Evolutionary conservation across 2,329 filamentous ascomycete species (phyloP).

Genomic region (Xylaria sp.): DNA sequence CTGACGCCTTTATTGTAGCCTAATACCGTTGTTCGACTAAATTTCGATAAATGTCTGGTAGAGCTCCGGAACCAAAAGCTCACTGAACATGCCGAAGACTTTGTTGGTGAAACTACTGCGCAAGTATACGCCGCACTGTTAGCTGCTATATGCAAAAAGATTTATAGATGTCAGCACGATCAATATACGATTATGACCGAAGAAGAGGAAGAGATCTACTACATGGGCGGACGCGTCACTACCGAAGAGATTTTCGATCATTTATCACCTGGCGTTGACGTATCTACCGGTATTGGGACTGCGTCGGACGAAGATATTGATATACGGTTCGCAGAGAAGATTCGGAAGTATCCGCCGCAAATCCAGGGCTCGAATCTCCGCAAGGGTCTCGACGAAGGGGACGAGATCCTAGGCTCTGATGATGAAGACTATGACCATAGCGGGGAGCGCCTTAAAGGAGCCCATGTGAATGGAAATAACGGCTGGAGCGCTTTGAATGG

Average conservation of each 20-base stretch:
- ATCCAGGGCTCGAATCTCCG: slow-evolving; percentile 42
- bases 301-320: slow-evolving; percentile 54
- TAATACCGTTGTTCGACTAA: slow-evolving; percentile 79
- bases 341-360: slow-evolving; percentile 54
- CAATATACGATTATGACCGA: slow-evolving; percentile 61
- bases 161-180: slow-evolving; percentile 72
- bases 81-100: slow-evolving; percentile 75
- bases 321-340: slow-evolving; percentile 60
- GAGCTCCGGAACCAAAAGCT: slow-evolving; percentile 83
- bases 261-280: slow-evolving; percentile 63
- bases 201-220: slow-evolving; percentile 52
- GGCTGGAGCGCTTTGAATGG: slow-evolving; percentile 42
- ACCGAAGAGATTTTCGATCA: slow-evolving; percentile 67
- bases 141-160: slow-evolving; percentile 73
- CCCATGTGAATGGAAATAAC: slow-evolving; percentile 46
- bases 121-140: slow-evolving; percentile 82
- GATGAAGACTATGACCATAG: slow-evolving; percentile 53
- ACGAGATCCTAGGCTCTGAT: slow-evolving; percentile 49
- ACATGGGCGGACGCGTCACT: slow-evolving; percentile 56
- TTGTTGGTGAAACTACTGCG: slow-evolving; percentile 78
- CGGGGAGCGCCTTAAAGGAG: slow-evolving; percentile 38
- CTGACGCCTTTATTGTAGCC: slow-evolving; percentile 61
- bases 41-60: slow-evolving; percentile 85
- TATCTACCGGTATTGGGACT: slow-evolving; percentile 68
- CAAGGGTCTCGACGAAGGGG: slow-evolving; percentile 44